phyloP scores from a whole-genome alignment of 1,284 basidiomycete genomes.

The Cutaneotrichosporon dermatis region DNA sequence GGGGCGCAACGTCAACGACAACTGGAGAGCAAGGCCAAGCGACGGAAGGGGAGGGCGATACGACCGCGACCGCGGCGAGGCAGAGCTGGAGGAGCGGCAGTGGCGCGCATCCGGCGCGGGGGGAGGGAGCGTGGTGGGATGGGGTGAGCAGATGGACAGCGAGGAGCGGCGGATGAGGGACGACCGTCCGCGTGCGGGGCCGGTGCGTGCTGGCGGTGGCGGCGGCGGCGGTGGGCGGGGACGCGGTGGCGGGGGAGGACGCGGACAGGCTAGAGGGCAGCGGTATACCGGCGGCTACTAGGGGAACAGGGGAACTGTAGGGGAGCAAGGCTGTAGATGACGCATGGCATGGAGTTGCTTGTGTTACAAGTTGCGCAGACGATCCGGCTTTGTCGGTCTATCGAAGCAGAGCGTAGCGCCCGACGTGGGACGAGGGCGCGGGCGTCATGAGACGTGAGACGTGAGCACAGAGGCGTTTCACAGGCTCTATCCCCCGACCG shows the following conservation, averaged over 20 bases:
- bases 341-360: no score
- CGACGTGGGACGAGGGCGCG: no score
- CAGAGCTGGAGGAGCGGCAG: slow-evolving; percentile 9
- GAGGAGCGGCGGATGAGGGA: slow-evolving; percentile 6
- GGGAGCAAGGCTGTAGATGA: not conserved
- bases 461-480: no score
- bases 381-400: no score
- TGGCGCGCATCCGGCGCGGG: slow-evolving; percentile 22
- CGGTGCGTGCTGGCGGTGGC: slow-evolving; percentile 1
- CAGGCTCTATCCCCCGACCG: no score
- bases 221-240: no score
- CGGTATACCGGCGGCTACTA: slow-evolving; percentile 26
- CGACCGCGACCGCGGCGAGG: slow-evolving; percentile 3
- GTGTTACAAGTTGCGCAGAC: no score
- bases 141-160: slow-evolving; percentile 22
- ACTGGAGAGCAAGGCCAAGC: no score
- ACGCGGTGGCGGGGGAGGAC: not conserved
- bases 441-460: no score
- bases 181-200: slow-evolving; percentile 5
- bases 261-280: slow-evolving; percentile 11
- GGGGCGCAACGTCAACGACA: no score
- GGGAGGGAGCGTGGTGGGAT: slow-evolving; percentile 21
- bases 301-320: slow-evolving; percentile 3
- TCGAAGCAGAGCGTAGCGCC: no score
- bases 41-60: not conserved